phyloP scores from a whole-genome alignment of 2,329 filamentous ascomycete genomes.

The Huntiella abstrusa region DNA sequence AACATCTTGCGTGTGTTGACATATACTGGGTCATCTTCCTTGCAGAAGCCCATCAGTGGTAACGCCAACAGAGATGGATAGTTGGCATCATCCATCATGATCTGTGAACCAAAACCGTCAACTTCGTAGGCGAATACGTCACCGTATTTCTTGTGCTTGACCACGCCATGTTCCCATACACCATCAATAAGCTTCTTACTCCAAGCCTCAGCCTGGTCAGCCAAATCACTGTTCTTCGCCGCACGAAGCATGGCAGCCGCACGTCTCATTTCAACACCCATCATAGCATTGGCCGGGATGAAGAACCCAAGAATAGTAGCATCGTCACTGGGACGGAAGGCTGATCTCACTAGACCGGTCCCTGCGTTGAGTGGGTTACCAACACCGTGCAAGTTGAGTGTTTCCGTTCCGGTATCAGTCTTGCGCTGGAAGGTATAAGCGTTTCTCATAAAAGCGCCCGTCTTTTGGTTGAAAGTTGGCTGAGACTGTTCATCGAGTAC shows the following conservation, averaged over 20 bases:
- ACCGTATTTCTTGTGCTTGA: conserved; percentile 55
- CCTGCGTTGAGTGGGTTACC: conserved; percentile 81
- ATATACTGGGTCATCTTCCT: conserved; percentile 49
- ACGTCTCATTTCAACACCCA: conserved; percentile 70
- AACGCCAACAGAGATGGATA: conserved; percentile 64
- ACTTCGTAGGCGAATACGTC: conserved; percentile 75
- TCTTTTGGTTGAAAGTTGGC: conserved; percentile 57
- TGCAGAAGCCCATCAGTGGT: conserved; percentile 59
- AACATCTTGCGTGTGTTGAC: conserved; percentile 71
- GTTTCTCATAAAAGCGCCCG: conserved; percentile 47
- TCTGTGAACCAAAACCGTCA: conserved; percentile 64
- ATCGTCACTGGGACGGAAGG: conserved; percentile 89
- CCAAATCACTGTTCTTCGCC: conserved; percentile 34
- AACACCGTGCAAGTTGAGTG: conserved; percentile 58
- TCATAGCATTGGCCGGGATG: conserved; percentile 91
- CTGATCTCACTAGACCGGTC: conserved; percentile 73
- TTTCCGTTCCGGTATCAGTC: conserved; percentile 76
- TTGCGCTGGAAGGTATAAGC: conserved; percentile 72
- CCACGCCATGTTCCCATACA: conserved; percentile 68
- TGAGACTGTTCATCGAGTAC: conserved; percentile 63
- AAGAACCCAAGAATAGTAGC: conserved; percentile 87
- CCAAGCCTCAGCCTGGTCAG: conserved; percentile 37
- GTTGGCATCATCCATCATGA: conserved; percentile 83
- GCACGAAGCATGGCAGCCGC: conserved; percentile 49
- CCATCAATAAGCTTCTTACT: conserved; percentile 50